Evolutionary conservation across 345 rosid genomes (phyloP).

Genomic region (Melaleuca alternifolia): DNA sequence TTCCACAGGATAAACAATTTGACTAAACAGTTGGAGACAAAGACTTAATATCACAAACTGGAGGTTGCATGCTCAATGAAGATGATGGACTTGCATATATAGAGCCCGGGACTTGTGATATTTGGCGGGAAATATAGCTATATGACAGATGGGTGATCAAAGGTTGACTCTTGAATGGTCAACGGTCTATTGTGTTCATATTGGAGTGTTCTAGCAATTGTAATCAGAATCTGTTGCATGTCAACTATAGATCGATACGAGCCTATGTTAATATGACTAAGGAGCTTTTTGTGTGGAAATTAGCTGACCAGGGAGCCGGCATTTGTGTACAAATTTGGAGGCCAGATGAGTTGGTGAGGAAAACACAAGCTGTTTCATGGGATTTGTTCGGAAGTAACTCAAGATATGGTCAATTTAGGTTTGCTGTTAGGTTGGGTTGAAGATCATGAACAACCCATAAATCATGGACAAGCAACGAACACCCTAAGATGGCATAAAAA

Average conservation of each 20-base stretch:
- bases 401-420: not conserved
- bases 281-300: not conserved
- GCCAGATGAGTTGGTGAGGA: not conserved
- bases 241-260: not conserved
- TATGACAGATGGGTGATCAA: not conserved
- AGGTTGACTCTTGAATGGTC: not conserved
- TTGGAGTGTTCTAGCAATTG: too few relatives aligned
- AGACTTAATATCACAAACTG: not conserved
- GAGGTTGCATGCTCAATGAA: not conserved
- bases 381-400: not conserved
- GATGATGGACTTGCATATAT: not conserved
- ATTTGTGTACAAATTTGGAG: not conserved
- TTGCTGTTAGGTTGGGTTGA: not conserved
- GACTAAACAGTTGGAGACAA: not conserved
- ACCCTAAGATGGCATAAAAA: not conserved
- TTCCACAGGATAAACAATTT: not conserved
- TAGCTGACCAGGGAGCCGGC: not conserved
- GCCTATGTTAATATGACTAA: not conserved
- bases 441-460: not conserved
- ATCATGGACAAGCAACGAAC: not conserved
- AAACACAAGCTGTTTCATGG: not conserved
- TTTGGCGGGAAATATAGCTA: not conserved
- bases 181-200: not conserved
- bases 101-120: not conserved
- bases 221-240: not conserved